A percentile compares a stretch with the other conserved stretches of the same genome.
Evolutionary conservation across 495 filamentous ascomycete species (phyloP).

Genomic region (Neurospora sp.): DNA sequence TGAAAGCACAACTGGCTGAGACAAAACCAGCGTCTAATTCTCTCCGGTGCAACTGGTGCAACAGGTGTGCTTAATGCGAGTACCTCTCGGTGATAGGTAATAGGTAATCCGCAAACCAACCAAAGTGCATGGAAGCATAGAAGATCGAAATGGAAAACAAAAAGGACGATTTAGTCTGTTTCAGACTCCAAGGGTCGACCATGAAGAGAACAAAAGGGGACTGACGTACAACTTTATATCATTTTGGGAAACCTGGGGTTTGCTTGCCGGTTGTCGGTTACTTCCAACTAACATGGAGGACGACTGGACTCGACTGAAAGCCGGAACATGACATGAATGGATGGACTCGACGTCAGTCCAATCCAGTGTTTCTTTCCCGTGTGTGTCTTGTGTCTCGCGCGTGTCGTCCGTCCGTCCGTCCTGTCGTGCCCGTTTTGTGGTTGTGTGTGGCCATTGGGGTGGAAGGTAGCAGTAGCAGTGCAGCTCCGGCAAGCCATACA

Average conservation of each 20-base stretch:
- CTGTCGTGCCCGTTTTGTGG: neutral
- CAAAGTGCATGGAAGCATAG: neutral
- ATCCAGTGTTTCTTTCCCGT: neutral
- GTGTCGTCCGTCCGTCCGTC: neutral
- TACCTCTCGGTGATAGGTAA: neutral
- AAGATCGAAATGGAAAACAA: neutral
- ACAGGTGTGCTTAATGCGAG: neutral
- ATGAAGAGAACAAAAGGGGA: neutral
- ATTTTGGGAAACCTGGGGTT: neutral
- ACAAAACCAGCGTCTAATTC: neutral
- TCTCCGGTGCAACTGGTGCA: neutral
- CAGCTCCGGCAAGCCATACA: neutral
- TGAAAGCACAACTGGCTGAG: neutral
- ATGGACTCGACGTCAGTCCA: neutral
- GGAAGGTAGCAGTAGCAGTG: neutral
- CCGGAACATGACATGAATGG: neutral
- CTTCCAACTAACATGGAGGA: neutral
- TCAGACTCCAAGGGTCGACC: neutral
- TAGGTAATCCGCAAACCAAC: neutral
- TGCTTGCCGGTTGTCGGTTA: neutral
- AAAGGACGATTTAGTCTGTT: neutral
- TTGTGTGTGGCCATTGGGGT: neutral
- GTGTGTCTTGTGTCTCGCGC: neutral
- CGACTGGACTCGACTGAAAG: neutral
- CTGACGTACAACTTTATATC: neutral